Evolutionary conservation across 805 yeast species (phyloP).

Genomic region (Myxozyma melibiosi): DNA sequence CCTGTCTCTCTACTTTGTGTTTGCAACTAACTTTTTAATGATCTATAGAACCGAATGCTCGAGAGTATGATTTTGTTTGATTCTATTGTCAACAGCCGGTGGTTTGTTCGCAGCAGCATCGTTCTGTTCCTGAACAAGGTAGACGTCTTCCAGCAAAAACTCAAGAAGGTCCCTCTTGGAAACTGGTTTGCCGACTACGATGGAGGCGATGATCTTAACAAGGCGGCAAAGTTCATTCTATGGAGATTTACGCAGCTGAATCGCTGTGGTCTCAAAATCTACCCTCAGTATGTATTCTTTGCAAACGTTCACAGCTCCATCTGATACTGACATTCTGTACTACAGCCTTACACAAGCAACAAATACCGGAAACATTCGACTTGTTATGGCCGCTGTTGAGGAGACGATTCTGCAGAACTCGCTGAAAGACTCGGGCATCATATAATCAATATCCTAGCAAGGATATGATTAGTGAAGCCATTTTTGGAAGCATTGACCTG

Average conservation of each 20-base stretch:
- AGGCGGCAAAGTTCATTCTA: slow-evolving; percentile 87
- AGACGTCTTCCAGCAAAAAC: slow-evolving; percentile 84
- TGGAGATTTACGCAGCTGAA: slow-evolving; percentile 89
- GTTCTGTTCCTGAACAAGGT: slow-evolving; percentile 87
- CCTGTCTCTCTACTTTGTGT: background rate
- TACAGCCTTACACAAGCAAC: slow-evolving; percentile 78
- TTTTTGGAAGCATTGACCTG: too few species aligned
- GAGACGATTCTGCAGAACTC: slow-evolving; percentile 78
- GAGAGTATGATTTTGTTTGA: slow-evolving; percentile 84
- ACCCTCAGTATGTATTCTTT: slow-evolving; percentile 58
- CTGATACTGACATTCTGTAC: slow-evolving; percentile 35
- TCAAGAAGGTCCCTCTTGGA: slow-evolving; percentile 78
- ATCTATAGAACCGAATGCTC: slow-evolving; percentile 62
- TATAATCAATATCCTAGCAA: slow-evolving; percentile 41
- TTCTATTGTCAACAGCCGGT: slow-evolving; percentile 85
- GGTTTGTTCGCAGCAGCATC: slow-evolving; percentile 87
- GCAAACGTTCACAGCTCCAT: background rate
- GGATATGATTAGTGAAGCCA: too few species aligned
- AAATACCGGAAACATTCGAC: slow-evolving; percentile 82
- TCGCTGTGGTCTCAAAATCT: slow-evolving; percentile 75
- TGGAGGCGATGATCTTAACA: slow-evolving; percentile 81
- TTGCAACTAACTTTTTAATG: background rate
- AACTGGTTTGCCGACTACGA: slow-evolving; percentile 80
- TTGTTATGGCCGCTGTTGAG: slow-evolving; percentile 82
- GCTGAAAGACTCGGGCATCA: slow-evolving; percentile 72